Evolutionary conservation across 2,329 filamentous ascomycete genomes (phyloP).

Genomic region (Aureobasidium namibiae): DNA sequence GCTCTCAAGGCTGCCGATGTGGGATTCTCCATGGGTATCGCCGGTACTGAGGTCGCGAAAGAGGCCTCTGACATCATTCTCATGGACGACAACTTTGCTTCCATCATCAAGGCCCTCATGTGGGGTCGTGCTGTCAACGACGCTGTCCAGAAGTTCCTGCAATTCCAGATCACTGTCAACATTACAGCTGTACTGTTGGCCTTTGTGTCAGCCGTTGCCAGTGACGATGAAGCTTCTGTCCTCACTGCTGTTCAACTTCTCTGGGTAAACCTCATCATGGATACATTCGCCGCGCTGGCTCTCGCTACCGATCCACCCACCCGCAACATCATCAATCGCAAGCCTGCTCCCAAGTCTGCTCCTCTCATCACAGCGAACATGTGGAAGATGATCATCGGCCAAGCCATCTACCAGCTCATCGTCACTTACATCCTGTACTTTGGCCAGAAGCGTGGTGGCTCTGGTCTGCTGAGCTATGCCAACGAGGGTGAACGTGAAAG

Average conservation of each 20-base stretch:
- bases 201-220: constrained; percentile 78
- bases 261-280: constrained; percentile 97
- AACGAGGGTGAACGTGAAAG: constrained; percentile 38
- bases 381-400: constrained; percentile 99
- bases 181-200: constrained; percentile 82
- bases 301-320: constrained; percentile 86
- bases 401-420: constrained; percentile 78
- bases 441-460: constrained; percentile 40
- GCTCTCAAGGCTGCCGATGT: constrained; percentile 59
- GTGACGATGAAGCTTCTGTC: constrained; percentile 60
- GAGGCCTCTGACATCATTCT: constrained; percentile 55
- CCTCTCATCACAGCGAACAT: constrained; percentile 79
- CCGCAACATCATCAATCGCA: constrained; percentile 69
- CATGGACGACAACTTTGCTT: constrained; percentile 56
- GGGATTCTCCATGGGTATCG: constrained; percentile 60
- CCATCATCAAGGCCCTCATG: constrained; percentile 54
- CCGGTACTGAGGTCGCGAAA: constrained; percentile 57
- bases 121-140: constrained; percentile 54
- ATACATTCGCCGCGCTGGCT: constrained; percentile 83
- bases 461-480: constrained; percentile 50
- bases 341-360: constrained; percentile 66
- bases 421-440: constrained; percentile 79
- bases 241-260: constrained; percentile 84
- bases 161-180: constrained; percentile 80
- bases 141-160: constrained; percentile 47